phyloP scores from a whole-genome alignment of 441 rosid species.

The Populus hybrid region DNA sequence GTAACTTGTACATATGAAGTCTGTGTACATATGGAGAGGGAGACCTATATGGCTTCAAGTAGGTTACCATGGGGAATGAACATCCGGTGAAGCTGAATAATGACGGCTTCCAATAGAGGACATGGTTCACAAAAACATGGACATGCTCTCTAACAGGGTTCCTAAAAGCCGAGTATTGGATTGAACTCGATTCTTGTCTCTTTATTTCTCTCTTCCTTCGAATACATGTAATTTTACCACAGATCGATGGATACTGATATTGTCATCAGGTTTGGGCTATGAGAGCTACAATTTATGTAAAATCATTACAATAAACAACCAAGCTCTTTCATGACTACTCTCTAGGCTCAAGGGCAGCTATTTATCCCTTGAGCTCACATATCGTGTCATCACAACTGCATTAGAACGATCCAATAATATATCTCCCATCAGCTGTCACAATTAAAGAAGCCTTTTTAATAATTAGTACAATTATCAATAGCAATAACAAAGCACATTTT shows the following conservation, averaged over 20 bases:
- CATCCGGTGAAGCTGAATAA: background rate
- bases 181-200: background rate
- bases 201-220: slow-evolving; percentile 2
- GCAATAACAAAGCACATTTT: slow-evolving; percentile 6
- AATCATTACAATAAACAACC: no score
- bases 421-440: slow-evolving; percentile 37
- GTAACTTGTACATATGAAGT: background rate
- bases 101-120: no score
- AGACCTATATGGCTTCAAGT: background rate
- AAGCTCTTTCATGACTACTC: no score
- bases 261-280: no score
- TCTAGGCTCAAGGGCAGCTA: slow-evolving; percentile 25
- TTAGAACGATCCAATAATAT: slow-evolving; percentile 93
- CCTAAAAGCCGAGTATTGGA: background rate
- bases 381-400: slow-evolving; percentile 81
- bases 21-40: background rate
- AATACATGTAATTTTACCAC: slow-evolving; percentile 9
- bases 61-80: background rate
- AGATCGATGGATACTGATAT: no score
- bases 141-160: background rate
- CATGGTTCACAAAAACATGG: background rate
- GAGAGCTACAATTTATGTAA: no score
- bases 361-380: slow-evolving; percentile 86
- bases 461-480: background rate
- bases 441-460: slow-evolving; percentile 23